Conservation (phyloP, 768 basidiomycete species). For the Pisolithus orientalis region DNA sequence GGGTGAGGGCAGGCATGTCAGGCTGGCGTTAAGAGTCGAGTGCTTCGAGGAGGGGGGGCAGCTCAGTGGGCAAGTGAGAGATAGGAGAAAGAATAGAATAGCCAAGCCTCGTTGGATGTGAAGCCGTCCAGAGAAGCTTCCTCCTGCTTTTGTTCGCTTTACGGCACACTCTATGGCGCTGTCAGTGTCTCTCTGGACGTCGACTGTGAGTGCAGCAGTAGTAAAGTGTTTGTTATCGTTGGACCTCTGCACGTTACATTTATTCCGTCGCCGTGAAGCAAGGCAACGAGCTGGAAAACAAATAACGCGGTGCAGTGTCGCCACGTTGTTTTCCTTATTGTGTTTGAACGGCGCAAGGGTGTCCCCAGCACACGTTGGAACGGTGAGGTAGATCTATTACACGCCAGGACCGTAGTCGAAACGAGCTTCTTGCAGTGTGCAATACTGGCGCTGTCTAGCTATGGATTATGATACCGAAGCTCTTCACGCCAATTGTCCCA, state of each 20-base stretch:
- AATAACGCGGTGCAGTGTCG: constrained; percentile 8
- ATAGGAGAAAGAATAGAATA: constrained; percentile 4
- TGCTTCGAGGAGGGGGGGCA: constrained; percentile 23
- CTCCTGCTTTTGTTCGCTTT: constrained; percentile 29
- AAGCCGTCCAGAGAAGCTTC: constrained; percentile 14
- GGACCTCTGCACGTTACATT: constrained; percentile 4
- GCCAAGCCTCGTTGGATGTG: constrained; percentile 5
- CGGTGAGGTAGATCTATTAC: constrained; percentile 12
- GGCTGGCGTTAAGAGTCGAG: neutral
- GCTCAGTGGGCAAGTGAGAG: constrained; percentile 9
- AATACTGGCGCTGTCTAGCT: no score
- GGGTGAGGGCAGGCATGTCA: constrained; percentile 53
- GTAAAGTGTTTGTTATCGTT: neutral
- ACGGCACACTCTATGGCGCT: constrained; percentile 24
- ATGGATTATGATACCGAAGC: no score
- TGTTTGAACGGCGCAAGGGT: constrained; percentile 8
- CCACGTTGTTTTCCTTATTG: constrained; percentile 14
- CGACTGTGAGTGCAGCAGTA: constrained; percentile 17
- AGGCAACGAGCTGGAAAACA: constrained; percentile 10
- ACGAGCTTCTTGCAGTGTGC: no score
- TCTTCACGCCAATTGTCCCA: no score
- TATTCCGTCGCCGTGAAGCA: constrained; percentile 7
- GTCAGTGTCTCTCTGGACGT: constrained; percentile 1
- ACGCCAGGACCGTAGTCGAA: no score
- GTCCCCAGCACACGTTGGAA: constrained; percentile 19